Percentiles rank a stretch among this genome's conserved stretches.
Conservation (phyloP, 768 basidiomycete species). For the Sistotremastrum niveocremeum region DNA sequence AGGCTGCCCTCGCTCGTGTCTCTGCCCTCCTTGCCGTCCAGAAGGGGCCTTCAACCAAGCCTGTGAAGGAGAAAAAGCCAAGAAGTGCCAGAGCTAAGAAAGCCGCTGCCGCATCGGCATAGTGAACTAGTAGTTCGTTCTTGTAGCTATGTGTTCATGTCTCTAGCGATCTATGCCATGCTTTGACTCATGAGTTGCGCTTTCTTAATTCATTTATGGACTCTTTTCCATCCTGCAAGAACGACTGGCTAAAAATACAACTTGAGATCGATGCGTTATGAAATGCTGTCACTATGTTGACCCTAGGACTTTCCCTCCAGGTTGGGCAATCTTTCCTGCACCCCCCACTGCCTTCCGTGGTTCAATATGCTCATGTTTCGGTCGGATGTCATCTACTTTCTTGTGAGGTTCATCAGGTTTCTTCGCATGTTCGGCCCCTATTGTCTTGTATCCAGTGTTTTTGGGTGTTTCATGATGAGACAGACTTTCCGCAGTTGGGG, state of each 20-base stretch:
- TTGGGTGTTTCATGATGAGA: conserved; percentile 30
- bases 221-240: conserved; percentile 10
- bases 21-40: conserved; percentile 60
- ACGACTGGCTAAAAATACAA: neutral
- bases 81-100: conserved; percentile 51
- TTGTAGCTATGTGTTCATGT: neutral
- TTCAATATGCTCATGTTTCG: conserved; percentile 28
- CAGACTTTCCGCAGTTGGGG: conserved; percentile 22
- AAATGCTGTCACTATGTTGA: conserved; percentile 3
- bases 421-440: conserved; percentile 25
- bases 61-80: conserved; percentile 50
- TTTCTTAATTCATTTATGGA: conserved; percentile 12
- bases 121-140: neutral
- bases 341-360: conserved; percentile 26
- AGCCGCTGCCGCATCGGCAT: conserved; percentile 2
- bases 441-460: conserved; percentile 31
- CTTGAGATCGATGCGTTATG: neutral
- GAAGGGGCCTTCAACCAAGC: conserved; percentile 45
- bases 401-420: conserved; percentile 31
- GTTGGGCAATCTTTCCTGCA: conserved; percentile 43
- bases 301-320: conserved; percentile 31
- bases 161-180: neutral
- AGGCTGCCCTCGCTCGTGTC: conserved; percentile 68
- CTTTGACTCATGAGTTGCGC: conserved; percentile 4
- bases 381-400: conserved; percentile 35